These are phyloP conservation scores for Vitrella brassicaformis DNA, from an alignment of 73 alveolate species.

Conservation along the genomic window DNA sequence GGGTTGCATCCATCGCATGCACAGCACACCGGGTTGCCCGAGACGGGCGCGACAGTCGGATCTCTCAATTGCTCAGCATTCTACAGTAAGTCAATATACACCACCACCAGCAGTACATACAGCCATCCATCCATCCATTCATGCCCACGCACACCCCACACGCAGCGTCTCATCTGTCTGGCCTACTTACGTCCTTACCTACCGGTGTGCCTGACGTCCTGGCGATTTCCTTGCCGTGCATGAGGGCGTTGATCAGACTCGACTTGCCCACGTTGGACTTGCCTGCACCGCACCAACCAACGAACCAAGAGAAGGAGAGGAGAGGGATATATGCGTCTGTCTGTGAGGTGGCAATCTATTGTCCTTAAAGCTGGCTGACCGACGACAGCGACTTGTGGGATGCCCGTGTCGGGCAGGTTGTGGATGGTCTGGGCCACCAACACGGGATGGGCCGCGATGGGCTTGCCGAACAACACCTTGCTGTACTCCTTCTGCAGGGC, in stretches of 20 bases:
- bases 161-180: too few relatives aligned
- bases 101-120: too few relatives aligned
- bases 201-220: background rate
- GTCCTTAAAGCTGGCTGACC: background rate
- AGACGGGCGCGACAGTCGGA: too few relatives aligned
- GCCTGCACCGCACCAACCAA: background rate
- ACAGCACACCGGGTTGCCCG: too few relatives aligned
- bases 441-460: background rate
- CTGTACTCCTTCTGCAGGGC: background rate
- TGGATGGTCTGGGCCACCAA: background rate
- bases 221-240: background rate
- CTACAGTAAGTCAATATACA: too few relatives aligned
- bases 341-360: background rate
- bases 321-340: background rate
- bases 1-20: too few relatives aligned
- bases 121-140: too few relatives aligned
- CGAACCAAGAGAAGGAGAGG: background rate
- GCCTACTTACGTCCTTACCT: background rate
- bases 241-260: background rate
- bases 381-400: background rate
- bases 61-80: too few relatives aligned
- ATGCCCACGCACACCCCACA: too few relatives aligned
- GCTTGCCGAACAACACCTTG: background rate
- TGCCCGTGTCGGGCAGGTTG: background rate
- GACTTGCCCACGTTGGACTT: conserved; percentile 2